Conservation (phyloP, 2,329 filamentous ascomycete species). For the Curvularia hawaiiensis region DNA sequence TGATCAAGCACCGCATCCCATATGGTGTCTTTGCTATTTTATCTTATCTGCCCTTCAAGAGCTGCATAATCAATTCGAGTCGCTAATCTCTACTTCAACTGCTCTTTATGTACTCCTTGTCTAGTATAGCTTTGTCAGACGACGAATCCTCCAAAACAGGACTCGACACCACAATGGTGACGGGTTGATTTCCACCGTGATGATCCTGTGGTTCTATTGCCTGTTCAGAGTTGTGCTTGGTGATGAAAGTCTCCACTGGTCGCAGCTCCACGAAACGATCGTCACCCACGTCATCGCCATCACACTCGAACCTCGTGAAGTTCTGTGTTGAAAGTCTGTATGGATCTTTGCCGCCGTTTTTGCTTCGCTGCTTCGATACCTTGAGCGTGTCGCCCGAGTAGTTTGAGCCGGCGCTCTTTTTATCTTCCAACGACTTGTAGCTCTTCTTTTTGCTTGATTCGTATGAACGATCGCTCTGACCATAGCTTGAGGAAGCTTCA, state of each 20-base stretch:
- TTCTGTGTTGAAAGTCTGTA: background rate
- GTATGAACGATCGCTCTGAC: background rate
- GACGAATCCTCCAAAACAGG: background rate
- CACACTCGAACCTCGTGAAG: background rate
- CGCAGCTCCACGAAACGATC: background rate
- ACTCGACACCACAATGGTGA: background rate
- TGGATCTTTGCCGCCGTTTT: background rate
- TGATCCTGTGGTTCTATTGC: background rate
- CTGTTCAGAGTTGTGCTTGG: background rate
- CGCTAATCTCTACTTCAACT: background rate
- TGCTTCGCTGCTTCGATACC: background rate
- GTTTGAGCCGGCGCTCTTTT: conserved; percentile 2
- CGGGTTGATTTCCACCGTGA: background rate
- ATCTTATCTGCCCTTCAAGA: background rate
- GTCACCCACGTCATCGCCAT: background rate
- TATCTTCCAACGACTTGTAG: conserved; percentile 7
- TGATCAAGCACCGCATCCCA: background rate
- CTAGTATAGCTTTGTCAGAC: background rate
- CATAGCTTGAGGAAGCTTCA: background rate
- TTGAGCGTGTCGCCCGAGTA: background rate
- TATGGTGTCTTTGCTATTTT: background rate
- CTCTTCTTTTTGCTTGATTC: conserved; percentile 6
- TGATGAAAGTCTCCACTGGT: background rate
- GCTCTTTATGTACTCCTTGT: background rate
- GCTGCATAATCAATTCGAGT: background rate